Base-by-base conservation (phyloP, 2,329 filamentous ascomycete genomes). In the Thelonectria blattea region DNA sequence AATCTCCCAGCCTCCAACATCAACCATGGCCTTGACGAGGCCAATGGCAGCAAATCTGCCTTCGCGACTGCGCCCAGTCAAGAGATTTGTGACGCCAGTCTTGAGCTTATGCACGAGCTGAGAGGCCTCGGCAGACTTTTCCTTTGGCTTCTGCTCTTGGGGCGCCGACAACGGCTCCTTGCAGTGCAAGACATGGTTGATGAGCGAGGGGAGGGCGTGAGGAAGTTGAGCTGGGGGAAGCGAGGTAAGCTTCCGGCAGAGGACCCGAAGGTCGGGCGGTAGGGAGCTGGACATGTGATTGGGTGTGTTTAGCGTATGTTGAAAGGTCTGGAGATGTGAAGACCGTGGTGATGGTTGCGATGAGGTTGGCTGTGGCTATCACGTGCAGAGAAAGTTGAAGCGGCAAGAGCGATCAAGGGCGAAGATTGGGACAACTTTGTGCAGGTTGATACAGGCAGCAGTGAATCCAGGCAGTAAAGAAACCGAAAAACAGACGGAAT, bases 1-100 rank as follows among this genome's bases (percentile, higher is more conserved):
- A 59, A 90, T 86, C 71, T 96, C 92, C 87, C 91, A 92, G 47
- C 92, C 92, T 22, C 93, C 93, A 42, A 90, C 86, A 69, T 97
- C 93, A 45, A 97, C 81, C 5, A 89, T 81, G 4, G 91, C 86
- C 78, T 97, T 97, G 75, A 93, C 85, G 50, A 97, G 78, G 15
- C 91, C 88, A 45, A 91, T 86, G 7, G 89, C 93, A 17, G 88
- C 85, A 79, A 94, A 96, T 69, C 92, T 86, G 45, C 89, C 91
- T 68, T 93, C 87, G 2, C 86, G 74, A 49, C 80, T 91, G 60
- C 89, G 89, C 57, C 94, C 92, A 72, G 91, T 91, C 34, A 97
- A 79, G 14, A 97, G 81, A 12, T 90, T 88, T 1, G 87, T 89
- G 60, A 97, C 81, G 54, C 91, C 88, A 5, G 91, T 92, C 73